Base-by-base conservation (phyloP, 148 eudicot species). In the Rhododendron henanense region DNA sequence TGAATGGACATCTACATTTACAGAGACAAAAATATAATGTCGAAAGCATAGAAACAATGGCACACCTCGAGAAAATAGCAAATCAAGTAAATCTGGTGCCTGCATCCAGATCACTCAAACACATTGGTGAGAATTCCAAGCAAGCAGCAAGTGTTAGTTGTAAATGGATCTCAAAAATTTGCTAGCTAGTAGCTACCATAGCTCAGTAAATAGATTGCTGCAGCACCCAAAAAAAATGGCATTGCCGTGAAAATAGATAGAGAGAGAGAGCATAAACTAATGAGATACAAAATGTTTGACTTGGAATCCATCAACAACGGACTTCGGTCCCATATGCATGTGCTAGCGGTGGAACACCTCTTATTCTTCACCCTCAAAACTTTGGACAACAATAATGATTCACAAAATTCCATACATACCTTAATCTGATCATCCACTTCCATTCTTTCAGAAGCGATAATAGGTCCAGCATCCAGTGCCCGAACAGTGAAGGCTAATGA, bases 391-490 rank as follows among this genome's bases (percentile, higher is more conserved):
- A 73, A 57, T 48, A 73, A 71, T 71, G 65, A 33, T 50, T 71
- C 65, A 5, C 33, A 31, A 10, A 45, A 44, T 21, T 14, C 23
- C 45, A 79, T 89, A 31, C 9, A 65, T 89, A 96, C 98, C 99
- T 95, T 95, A 84, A 94, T 93, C 85, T 93, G 85, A 84, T 94
- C 93, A 88, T 94, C 93, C 87, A 95, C 89, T 81, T 88, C 87
- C 85, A 93, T 53, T 88, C 81, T 94, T 90, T 95, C 94, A 82
- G 86, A 86, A 37, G 96, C 92, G 87, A 95, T 95, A 84, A 95
- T 89, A 78, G 99, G 98, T 21, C 99, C 99, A 80, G 98, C 96
- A 93, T 97, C 99, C 89, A 97, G 88, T 67, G 93, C 92, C 78
- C 96, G 93, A 65, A 97, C 94, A 19, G 99, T 97, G 85, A 92